Percentiles rank a stretch among this genome's conserved stretches.
phyloP scores from a whole-genome alignment of 1,139 yeast species.

The Pneumocystis oryctolagi region DNA sequence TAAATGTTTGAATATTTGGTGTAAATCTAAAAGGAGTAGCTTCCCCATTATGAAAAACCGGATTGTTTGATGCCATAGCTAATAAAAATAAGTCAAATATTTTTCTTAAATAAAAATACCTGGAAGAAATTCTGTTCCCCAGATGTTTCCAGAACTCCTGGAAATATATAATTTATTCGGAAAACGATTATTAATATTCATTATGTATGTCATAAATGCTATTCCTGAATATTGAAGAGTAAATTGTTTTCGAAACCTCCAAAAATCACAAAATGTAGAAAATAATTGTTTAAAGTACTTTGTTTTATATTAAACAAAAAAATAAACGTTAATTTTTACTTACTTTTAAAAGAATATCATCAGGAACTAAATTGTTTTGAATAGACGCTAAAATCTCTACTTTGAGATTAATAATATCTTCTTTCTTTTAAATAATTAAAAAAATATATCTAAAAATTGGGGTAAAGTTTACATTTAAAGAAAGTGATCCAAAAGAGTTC shows the following conservation, averaged over 20 bases:
- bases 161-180: constrained; percentile 87
- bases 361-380: constrained; percentile 75
- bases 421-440: constrained; percentile 41
- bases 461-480: constrained; percentile 22
- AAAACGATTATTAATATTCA: constrained; percentile 85
- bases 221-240: constrained; percentile 93
- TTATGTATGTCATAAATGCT: constrained; percentile 81
- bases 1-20: constrained; percentile 82
- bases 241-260: constrained; percentile 93
- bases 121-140: constrained; percentile 94
- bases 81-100: constrained; percentile 19
- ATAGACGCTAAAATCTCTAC: constrained; percentile 84
- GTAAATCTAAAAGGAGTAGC: constrained; percentile 93
- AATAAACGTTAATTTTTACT: constrained; percentile 8
- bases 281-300: constrained; percentile 43
- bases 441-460: neutral
- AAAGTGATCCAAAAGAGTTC: constrained; percentile 85
- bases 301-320: constrained; percentile 17
- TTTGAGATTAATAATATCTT: constrained; percentile 74
- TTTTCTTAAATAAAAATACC: constrained; percentile 34
- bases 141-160: constrained; percentile 69
- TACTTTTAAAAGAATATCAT: constrained; percentile 58
- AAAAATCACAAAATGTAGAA: constrained; percentile 78
- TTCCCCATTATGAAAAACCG: constrained; percentile 85
- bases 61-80: constrained; percentile 36